Base-by-base conservation (phyloP, 2,329 filamentous ascomycete genomes). In the Fusarium begoniae region DNA sequence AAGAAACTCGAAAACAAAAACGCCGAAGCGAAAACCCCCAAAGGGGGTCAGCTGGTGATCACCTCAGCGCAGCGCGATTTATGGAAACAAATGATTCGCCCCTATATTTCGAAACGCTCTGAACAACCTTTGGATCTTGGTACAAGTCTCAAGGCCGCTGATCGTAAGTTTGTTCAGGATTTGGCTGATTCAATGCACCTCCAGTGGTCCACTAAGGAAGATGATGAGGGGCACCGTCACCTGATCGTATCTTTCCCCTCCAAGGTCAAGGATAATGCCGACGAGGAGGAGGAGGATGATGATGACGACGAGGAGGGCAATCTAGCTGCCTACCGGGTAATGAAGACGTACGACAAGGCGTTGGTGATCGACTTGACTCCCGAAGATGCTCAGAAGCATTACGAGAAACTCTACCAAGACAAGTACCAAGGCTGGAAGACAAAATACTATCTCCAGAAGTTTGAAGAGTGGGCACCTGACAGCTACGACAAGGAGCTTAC, bases 381-480 rank as follows among this genome's bases (percentile, higher is more conserved):
- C 3, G 93, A 95, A 74, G 93, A 98, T 78, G 93, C 93, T 22
- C 92, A 96, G 81, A 88, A 90, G 56, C 90, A 92, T 24, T 93
- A 96, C 82, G 90, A 97, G 77, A 89, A 92, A 80, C 92, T 96
- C 77, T 99, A 99, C 81, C 91, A 98, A 77, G 86, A 93, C 75
- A 98, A 97, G 80, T 98, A 98, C 80, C 87, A 91, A 70, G 90
- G 91, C 64, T 99, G 96, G 96, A 99, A 98, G 85, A 92, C 97
- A 82, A 92, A 93, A 70, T 98, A 99, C 83, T 99, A 99, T 83
- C 87, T 90, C 73, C 90, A 91, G 64, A 99, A 98, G 82, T 98
- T 98, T 76, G 84, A 92, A 37, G 93, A 93, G 60, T 99, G 96
- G 95, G 90, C 92, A 22, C 86, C 93, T 17, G 92, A 94, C 54